Evolutionary conservation across 2,329 filamentous ascomycete species (phyloP).

Genomic region (Hymenoscyphus linearis): DNA sequence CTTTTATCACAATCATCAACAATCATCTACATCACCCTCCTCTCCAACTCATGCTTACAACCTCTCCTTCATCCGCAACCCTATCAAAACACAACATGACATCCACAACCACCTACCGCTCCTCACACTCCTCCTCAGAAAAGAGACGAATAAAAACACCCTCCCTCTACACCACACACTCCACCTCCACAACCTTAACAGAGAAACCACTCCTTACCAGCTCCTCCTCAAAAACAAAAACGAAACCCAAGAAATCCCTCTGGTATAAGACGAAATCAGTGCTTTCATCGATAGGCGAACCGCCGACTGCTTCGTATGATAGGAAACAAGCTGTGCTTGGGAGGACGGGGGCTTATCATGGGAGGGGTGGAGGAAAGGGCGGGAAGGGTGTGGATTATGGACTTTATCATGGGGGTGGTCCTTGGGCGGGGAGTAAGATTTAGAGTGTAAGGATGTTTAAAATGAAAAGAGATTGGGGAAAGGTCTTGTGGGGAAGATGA

Average conservation of each 20-base stretch:
- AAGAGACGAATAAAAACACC: neutral
- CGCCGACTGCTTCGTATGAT: neutral
- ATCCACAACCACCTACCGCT: neutral
- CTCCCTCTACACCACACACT: neutral
- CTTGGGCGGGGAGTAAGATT: neutral
- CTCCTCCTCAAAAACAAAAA: neutral
- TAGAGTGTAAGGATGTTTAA: neutral
- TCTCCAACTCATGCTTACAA: neutral
- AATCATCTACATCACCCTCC: neutral
- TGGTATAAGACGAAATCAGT: neutral
- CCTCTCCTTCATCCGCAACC: neutral
- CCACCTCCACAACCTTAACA: neutral
- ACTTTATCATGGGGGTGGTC: neutral
- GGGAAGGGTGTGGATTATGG: neutral
- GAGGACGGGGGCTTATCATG: neutral
- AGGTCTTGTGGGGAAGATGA: neutral
- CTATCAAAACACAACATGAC: neutral
- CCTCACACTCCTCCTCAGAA: neutral
- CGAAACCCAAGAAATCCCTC: neutral
- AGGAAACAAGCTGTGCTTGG: slow-evolving; percentile 1
- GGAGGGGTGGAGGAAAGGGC: neutral
- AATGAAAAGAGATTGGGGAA: neutral
- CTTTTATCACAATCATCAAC: neutral
- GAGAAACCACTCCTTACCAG: neutral
- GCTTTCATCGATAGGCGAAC: slow-evolving; percentile 2